Evolutionary conservation across 2,329 filamentous ascomycete species (phyloP).

Genomic region (Aspergillus eucalypticola): DNA sequence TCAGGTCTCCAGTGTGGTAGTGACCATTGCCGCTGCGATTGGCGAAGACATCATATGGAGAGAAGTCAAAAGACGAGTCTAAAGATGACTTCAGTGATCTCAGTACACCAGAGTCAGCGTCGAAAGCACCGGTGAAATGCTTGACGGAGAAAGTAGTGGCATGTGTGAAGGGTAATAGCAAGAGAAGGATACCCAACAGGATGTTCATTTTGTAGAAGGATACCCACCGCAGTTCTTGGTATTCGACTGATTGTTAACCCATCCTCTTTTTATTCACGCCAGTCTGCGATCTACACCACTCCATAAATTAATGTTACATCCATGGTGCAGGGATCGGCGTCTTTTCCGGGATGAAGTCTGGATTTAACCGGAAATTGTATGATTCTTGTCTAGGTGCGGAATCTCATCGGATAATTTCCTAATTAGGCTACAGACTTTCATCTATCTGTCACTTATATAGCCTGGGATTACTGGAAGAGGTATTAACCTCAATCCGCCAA

Average conservation of each 20-base stretch:
- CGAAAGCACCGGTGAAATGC: background rate
- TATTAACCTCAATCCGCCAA: no score
- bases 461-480: no score
- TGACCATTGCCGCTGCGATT: slow-evolving; percentile 53
- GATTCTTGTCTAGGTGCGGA: background rate
- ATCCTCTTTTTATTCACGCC: background rate
- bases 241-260: background rate
- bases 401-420: background rate
- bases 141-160: background rate
- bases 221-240: background rate
- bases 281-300: background rate
- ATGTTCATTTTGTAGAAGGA: background rate
- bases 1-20: slow-evolving; percentile 62
- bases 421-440: background rate
- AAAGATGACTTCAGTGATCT: slow-evolving; percentile 47
- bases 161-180: background rate
- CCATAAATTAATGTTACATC: background rate
- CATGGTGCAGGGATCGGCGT: background rate
- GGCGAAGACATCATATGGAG: slow-evolving; percentile 54
- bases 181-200: background rate
- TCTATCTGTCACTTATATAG: no score
- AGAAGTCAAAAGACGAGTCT: slow-evolving; percentile 53
- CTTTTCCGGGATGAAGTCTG: background rate
- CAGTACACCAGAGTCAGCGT: slow-evolving; percentile 35
- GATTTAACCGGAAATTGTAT: background rate